phyloP scores from a whole-genome alignment of 2,329 filamentous ascomycete species.

The Emericellopsis cladophorae region DNA sequence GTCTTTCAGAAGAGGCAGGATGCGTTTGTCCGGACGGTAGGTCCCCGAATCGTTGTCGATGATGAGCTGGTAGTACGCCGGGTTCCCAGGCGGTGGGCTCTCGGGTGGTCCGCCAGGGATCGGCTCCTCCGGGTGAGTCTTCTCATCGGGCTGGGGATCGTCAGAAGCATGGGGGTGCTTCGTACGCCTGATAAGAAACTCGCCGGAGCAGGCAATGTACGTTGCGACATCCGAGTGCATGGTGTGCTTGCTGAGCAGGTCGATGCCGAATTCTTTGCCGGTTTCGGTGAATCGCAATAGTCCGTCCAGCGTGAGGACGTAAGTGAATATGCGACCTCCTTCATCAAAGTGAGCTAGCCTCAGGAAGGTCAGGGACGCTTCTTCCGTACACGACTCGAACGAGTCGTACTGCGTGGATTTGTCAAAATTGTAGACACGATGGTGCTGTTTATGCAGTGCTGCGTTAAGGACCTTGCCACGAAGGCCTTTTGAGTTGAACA shows the following conservation, averaged over 20 bases:
- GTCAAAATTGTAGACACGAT: slow-evolving; percentile 81
- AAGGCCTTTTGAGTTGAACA: slow-evolving; percentile 71
- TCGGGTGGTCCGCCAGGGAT: slow-evolving; percentile 32
- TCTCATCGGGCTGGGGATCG: slow-evolving; percentile 26
- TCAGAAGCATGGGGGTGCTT: slow-evolving; percentile 25
- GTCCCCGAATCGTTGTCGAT: slow-evolving; percentile 96
- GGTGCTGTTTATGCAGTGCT: slow-evolving; percentile 81
- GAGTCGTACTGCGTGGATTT: slow-evolving; percentile 58
- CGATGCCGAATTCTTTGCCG: slow-evolving; percentile 88
- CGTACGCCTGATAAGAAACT: slow-evolving; percentile 77
- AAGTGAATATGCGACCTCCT: slow-evolving; percentile 80
- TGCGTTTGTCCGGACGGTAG: slow-evolving; percentile 71
- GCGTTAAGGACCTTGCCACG: slow-evolving; percentile 71
- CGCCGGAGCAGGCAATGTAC: slow-evolving; percentile 84
- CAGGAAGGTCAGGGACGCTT: slow-evolving; percentile 69
- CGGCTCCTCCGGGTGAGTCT: slow-evolving; percentile 38
- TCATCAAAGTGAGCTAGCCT: slow-evolving; percentile 79
- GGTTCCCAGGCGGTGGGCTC: slow-evolving; percentile 28
- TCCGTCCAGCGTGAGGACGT: slow-evolving; percentile 78
- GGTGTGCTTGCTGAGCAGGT: slow-evolving; percentile 86
- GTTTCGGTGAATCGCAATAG: slow-evolving; percentile 89
- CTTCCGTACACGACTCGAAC: slow-evolving; percentile 52
- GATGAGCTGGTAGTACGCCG: slow-evolving; percentile 64
- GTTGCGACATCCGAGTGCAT: slow-evolving; percentile 92
- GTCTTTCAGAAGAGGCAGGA: slow-evolving; percentile 56